Conservation (phyloP, 169 alveolate genomes). For the Cryptosporidium felis region DNA sequence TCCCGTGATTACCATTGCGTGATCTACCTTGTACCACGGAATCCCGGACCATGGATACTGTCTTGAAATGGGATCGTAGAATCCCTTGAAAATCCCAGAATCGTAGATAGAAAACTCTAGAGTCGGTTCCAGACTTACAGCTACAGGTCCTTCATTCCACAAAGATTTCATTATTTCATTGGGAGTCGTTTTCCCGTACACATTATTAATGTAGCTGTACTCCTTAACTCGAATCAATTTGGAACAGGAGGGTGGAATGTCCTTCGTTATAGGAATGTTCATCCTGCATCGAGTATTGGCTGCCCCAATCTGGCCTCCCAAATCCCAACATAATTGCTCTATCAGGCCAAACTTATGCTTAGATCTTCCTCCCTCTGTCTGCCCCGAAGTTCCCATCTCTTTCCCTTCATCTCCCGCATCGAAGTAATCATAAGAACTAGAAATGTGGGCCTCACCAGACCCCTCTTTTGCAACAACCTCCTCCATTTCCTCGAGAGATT, state of each 20-base stretch:
- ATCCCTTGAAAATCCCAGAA: slow-evolving; percentile 63
- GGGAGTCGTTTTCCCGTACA: slow-evolving; percentile 48
- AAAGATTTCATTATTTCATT: slow-evolving; percentile 56
- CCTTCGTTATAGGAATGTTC: slow-evolving; percentile 14
- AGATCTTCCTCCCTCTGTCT: background rate
- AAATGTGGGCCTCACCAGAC: slow-evolving; percentile 1
- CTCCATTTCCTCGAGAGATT: background rate
- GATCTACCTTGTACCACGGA: slow-evolving; percentile 68
- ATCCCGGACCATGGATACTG: slow-evolving; percentile 53
- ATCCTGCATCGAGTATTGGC: slow-evolving; percentile 35
- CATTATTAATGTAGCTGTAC: slow-evolving; percentile 41
- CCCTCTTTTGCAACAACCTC: too few species aligned
- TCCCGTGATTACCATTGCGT: slow-evolving; percentile 75
- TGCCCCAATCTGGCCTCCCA: slow-evolving; percentile 58
- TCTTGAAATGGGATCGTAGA: slow-evolving; percentile 41
- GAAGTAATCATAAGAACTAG: slow-evolving; percentile 1
- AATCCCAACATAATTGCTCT: slow-evolving; percentile 57
- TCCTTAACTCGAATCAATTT: slow-evolving; percentile 21
- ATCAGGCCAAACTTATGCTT: background rate
- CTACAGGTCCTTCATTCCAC: slow-evolving; percentile 69
- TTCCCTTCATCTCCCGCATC: background rate
- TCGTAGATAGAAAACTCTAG: slow-evolving; percentile 57
- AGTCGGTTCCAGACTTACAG: slow-evolving; percentile 67
- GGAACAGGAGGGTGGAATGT: slow-evolving; percentile 43
- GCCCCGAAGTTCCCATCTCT: background rate